phyloP scores from a whole-genome alignment of 257 asterid genomes.

The Solanum microdontum region DNA sequence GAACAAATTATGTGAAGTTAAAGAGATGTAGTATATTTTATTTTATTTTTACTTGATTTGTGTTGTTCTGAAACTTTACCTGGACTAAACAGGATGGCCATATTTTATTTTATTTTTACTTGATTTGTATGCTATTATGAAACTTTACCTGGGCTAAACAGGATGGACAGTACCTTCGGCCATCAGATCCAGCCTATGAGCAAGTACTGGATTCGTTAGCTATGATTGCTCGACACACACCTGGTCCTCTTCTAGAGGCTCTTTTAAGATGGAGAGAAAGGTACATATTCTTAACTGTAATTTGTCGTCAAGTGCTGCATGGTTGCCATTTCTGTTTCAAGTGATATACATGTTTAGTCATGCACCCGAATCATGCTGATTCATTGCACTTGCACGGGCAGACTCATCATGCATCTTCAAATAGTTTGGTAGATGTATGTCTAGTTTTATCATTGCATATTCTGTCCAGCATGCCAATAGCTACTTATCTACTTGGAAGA shows the following conservation, averaged over 20 bases:
- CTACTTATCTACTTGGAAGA: not conserved
- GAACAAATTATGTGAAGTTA: not conserved
- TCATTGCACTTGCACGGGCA: not conserved
- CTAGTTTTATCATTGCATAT: not conserved
- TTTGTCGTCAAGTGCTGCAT: not conserved
- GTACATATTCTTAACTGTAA: slow-evolving; percentile 15
- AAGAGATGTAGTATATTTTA: not conserved
- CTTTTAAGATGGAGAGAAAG: slow-evolving; percentile 96
- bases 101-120: not conserved
- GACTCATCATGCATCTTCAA: not conserved
- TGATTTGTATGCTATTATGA: not conserved
- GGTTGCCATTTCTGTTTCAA: not conserved
- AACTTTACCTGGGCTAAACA: slow-evolving; percentile 18
- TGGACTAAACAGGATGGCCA: slow-evolving; percentile 76
- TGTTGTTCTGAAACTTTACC: not conserved
- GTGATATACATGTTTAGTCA: not conserved
- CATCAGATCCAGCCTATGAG: slow-evolving; percentile 98
- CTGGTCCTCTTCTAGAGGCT: slow-evolving; percentile 95
- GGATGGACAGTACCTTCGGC: slow-evolving; percentile 99
- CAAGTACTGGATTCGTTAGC: slow-evolving; percentile 98
- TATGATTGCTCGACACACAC: slow-evolving; percentile 98
- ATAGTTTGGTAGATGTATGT: not conserved
- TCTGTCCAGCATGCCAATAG: not conserved
- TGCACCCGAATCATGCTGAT: not conserved
- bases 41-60: not conserved